Percentiles rank a stretch among this genome's conserved stretches.
phyloP scores from a whole-genome alignment of 1,139 yeast genomes.

The Taphrina deformans region DNA sequence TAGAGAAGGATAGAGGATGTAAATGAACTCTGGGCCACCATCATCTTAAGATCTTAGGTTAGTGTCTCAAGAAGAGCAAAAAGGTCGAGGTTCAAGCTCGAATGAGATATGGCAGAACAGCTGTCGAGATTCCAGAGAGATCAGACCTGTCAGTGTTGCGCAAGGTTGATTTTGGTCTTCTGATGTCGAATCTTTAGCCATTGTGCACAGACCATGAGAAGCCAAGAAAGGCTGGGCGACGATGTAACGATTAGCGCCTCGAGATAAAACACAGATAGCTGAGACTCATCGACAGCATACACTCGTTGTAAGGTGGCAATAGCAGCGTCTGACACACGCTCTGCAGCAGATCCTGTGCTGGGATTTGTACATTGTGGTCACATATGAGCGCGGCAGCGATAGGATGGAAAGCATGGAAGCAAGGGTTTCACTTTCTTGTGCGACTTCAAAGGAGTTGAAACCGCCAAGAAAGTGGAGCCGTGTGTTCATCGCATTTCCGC shows the following conservation, averaged over 20 bases:
- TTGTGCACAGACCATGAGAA: background rate
- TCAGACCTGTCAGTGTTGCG: no score
- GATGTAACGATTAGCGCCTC: background rate
- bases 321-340: background rate
- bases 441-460: conserved; percentile 1
- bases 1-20: background rate
- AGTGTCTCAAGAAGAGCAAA: no score
- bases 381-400: background rate
- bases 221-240: background rate
- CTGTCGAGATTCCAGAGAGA: no score
- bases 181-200: no score
- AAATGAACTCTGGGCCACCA: background rate
- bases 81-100: no score
- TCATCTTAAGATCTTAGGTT: no score
- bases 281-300: background rate
- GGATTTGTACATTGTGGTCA: background rate
- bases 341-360: background rate
- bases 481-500: no score
- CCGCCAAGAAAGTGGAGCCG: conserved; percentile 2
- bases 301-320: background rate
- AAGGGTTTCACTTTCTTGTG: background rate
- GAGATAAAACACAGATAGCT: background rate
- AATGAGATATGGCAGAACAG: no score
- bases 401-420: background rate
- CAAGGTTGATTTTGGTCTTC: no score